These are phyloP conservation scores for Naematelia aurantialba DNA, from an alignment of 768 basidiomycete genomes.

Conservation along the genomic window DNA sequence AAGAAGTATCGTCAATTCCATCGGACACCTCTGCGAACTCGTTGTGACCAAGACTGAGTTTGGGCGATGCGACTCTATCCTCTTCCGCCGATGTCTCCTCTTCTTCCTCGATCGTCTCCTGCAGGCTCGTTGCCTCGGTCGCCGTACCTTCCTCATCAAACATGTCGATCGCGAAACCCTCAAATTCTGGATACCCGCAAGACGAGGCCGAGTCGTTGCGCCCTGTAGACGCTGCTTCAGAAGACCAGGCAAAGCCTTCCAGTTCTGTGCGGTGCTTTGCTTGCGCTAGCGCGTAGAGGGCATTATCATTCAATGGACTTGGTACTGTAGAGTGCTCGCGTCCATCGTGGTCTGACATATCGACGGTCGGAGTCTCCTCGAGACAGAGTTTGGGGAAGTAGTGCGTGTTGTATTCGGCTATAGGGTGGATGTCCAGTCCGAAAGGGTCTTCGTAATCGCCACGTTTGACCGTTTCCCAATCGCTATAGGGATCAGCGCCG, in stretches of 20 bases:
- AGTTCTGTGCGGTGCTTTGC: constrained; percentile 24
- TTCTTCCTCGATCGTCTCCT: background rate
- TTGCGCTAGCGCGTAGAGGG: constrained; percentile 24
- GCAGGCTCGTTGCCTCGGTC: background rate
- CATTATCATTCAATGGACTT: constrained; percentile 36
- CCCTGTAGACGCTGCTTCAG: constrained; percentile 15
- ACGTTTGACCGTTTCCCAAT: constrained; percentile 62
- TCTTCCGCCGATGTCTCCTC: background rate
- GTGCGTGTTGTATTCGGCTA: constrained; percentile 89
- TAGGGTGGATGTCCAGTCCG: constrained; percentile 54
- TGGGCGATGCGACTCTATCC: background rate
- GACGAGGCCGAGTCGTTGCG: background rate
- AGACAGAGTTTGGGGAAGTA: constrained; percentile 98
- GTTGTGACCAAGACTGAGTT: background rate
- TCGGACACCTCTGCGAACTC: background rate
- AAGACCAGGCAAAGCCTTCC: constrained; percentile 30
- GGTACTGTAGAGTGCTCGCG: background rate
- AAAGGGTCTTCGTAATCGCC: constrained; percentile 59
- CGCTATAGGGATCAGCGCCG: constrained; percentile 19
- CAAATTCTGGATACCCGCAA: background rate
- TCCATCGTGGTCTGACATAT: constrained; percentile 49
- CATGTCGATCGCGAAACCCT: background rate
- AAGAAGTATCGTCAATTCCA: too few relatives aligned
- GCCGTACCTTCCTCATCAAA: constrained; percentile 7
- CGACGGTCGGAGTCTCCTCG: constrained; percentile 88